phyloP scores from a whole-genome alignment of 768 basidiomycete genomes.

The Trametes meyenii region DNA sequence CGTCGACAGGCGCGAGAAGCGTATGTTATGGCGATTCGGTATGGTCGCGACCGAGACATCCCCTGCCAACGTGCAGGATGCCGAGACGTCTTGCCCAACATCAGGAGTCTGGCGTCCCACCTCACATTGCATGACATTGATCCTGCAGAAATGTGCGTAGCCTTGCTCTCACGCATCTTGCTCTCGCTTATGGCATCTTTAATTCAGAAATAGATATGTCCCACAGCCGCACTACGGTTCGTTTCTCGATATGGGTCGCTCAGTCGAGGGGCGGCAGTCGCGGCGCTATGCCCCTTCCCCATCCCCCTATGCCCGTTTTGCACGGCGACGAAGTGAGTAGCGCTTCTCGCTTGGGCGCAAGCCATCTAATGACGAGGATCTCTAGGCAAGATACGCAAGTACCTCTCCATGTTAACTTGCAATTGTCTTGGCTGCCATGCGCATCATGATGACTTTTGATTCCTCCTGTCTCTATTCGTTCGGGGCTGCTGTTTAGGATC shows the following conservation, averaged over 20 bases:
- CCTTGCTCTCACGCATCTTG: not conserved
- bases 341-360: no score
- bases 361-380: not conserved
- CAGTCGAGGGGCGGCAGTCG: constrained; percentile 2
- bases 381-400: constrained; percentile 18
- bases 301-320: constrained; percentile 12
- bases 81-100: constrained; percentile 20
- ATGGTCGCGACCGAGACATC: constrained; percentile 14
- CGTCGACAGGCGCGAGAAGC: constrained; percentile 15
- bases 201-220: not conserved
- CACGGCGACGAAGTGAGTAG: constrained; percentile 8
- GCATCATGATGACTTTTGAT: constrained; percentile 5
- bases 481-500: no score
- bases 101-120: constrained; percentile 23
- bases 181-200: not conserved
- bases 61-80: constrained; percentile 25
- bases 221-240: constrained; percentile 4
- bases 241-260: constrained; percentile 19
- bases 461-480: not conserved
- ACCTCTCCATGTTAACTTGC: constrained; percentile 8
- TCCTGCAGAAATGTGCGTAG: not conserved
- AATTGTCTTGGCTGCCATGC: not conserved
- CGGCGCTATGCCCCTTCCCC: constrained; percentile 14
- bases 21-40: constrained; percentile 16
- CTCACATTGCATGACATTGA: constrained; percentile 27